Evolutionary conservation across 148 eudicot species (phyloP).

Genomic region (Pouteria glomerata): DNA sequence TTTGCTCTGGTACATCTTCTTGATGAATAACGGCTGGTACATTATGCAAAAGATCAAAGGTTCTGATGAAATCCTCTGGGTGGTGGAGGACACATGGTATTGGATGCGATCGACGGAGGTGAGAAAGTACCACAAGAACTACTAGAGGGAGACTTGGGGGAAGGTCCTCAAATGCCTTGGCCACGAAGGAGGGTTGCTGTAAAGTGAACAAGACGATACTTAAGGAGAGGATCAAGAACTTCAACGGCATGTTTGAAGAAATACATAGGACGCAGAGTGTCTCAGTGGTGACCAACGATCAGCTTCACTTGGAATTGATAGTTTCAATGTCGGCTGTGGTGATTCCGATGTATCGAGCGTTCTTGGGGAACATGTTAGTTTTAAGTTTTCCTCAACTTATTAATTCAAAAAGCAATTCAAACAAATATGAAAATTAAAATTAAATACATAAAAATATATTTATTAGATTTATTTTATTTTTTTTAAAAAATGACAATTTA

Average conservation of each 20-base stretch:
- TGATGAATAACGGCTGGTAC: constrained; percentile 88
- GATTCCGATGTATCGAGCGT: constrained; percentile 82
- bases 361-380: no score
- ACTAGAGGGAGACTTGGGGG: constrained; percentile 79
- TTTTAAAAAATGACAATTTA: no score
- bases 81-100: constrained; percentile 52
- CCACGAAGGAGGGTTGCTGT: constrained; percentile 60
- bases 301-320: constrained; percentile 78
- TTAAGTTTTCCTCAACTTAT: no score
- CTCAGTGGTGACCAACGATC: constrained; percentile 88
- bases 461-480: no score
- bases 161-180: constrained; percentile 46
- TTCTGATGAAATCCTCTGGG: constrained; percentile 43
- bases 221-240: constrained; percentile 78
- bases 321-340: constrained; percentile 73
- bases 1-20: constrained; percentile 48
- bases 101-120: constrained; percentile 56
- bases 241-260: constrained; percentile 62
- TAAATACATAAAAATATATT: no score
- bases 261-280: constrained; percentile 69
- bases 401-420: no score
- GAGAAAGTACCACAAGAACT: constrained; percentile 70
- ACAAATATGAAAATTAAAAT: no score
- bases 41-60: constrained; percentile 70
- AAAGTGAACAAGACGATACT: constrained; percentile 53